Conservation (phyloP, 148 eudicot species). For the Rhododendron griersonianum region DNA sequence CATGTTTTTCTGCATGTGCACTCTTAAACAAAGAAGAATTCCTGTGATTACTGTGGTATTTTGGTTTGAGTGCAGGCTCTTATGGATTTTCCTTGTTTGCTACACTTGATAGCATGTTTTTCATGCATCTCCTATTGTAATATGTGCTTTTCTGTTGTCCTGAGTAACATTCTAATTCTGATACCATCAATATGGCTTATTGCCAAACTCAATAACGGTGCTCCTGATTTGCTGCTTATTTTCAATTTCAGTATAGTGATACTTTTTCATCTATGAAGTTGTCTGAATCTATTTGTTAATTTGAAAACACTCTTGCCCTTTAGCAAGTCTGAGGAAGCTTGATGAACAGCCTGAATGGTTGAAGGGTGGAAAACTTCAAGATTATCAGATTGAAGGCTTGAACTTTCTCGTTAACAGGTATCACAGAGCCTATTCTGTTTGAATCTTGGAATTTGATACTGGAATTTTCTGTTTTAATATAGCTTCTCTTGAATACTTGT, state of each 20-base stretch:
- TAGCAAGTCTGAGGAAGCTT: constrained; percentile 94
- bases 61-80: neutral
- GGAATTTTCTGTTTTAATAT: neutral
- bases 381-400: constrained; percentile 97
- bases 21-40: neutral
- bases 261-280: neutral
- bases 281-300: neutral
- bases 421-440: neutral
- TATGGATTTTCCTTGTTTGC: neutral
- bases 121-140: neutral
- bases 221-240: neutral
- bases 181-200: neutral
- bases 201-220: neutral
- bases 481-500: constrained; percentile 8
- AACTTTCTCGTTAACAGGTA: constrained; percentile 98
- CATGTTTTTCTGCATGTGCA: neutral
- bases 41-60: neutral
- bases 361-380: constrained; percentile 91
- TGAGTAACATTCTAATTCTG: neutral
- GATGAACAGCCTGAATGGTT: constrained; percentile 99
- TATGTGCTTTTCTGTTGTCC: neutral
- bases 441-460: neutral
- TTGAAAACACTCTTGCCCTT: constrained; percentile 1
- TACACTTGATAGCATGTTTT: neutral
- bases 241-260: neutral